phyloP scores from a whole-genome alignment of 306 rosid species.

The Trichosanthes cucumerina region DNA sequence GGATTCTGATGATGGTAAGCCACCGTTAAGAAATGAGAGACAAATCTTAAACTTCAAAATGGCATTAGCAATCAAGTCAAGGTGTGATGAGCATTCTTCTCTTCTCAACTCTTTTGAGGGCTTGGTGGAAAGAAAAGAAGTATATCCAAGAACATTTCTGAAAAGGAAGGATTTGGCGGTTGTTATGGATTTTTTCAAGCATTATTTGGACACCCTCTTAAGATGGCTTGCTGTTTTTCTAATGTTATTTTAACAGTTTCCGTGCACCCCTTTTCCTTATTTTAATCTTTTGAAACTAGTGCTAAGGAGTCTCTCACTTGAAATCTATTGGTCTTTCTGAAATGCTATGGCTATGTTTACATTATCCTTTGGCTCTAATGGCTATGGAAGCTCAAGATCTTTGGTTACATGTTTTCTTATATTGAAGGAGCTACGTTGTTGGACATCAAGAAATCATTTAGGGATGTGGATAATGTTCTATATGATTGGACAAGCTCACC shows the following conservation, averaged over 20 bases:
- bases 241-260: not conserved
- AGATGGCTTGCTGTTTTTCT: not conserved
- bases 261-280: not conserved
- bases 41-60: not conserved
- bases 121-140: not conserved
- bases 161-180: not conserved
- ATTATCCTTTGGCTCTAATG: slow-evolving; percentile 1
- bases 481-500: slow-evolving; percentile 83
- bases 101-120: not conserved
- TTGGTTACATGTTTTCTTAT: slow-evolving; percentile 11
- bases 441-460: slow-evolving; percentile 83
- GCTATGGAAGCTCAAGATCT: slow-evolving; percentile 4
- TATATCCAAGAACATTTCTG: not conserved
- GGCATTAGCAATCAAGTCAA: too few relatives aligned
- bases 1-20: slow-evolving; percentile 80
- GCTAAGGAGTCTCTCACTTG: not conserved
- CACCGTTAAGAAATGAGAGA: slow-evolving; percentile 2
- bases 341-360: not conserved
- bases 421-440: slow-evolving; percentile 61
- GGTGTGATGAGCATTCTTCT: not conserved
- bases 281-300: not conserved
- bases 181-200: not conserved
- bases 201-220: not conserved
- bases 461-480: slow-evolving; percentile 81
- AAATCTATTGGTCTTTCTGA: not conserved